A percentile compares a stretch with the other conserved stretches of the same genome.
These are phyloP conservation scores for Hypoxylon sp. DNA, from an alignment of 2,329 filamentous ascomycete species.

Conservation along the genomic window DNA sequence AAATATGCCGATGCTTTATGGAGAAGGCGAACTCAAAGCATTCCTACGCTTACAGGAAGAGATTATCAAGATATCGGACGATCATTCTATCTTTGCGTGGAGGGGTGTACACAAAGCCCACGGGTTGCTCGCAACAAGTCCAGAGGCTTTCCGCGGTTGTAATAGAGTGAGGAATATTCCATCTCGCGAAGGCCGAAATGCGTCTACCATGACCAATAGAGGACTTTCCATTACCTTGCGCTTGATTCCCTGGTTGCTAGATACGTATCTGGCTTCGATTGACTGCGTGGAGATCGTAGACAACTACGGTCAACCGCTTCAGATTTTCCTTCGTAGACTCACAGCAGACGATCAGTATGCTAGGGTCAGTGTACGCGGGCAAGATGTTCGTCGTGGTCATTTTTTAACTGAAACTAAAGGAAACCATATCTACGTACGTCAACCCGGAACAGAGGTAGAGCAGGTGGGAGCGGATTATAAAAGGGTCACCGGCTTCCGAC, in stretches of 20 bases:
- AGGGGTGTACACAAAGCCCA: neutral
- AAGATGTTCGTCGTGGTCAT: neutral
- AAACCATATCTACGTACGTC: neutral
- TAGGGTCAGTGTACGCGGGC: neutral
- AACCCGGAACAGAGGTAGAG: neutral
- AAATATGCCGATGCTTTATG: conserved; percentile 27
- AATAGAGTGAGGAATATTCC: no score
- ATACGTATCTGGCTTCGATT: conserved; percentile 16
- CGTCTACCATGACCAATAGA: conserved; percentile 11
- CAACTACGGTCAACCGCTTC: neutral
- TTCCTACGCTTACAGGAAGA: conserved; percentile 24
- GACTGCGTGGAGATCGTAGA: neutral
- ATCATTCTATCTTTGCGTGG: conserved; percentile 24
- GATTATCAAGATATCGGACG: conserved; percentile 19
- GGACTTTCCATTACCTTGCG: conserved; percentile 1
- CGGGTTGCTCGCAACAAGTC: conserved; percentile 8
- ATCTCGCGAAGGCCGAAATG: neutral
- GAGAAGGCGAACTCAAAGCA: conserved; percentile 19
- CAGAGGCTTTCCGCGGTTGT: conserved; percentile 1
- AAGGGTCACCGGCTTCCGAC: neutral
- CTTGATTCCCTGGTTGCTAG: neutral
- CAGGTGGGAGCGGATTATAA: neutral
- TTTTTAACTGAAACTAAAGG: neutral
- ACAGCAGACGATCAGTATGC: conserved; percentile 11
- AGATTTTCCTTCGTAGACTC: conserved; percentile 2